Conservation (phyloP, 1,284 basidiomycete genomes). For the Gymnopus androsaceus region DNA sequence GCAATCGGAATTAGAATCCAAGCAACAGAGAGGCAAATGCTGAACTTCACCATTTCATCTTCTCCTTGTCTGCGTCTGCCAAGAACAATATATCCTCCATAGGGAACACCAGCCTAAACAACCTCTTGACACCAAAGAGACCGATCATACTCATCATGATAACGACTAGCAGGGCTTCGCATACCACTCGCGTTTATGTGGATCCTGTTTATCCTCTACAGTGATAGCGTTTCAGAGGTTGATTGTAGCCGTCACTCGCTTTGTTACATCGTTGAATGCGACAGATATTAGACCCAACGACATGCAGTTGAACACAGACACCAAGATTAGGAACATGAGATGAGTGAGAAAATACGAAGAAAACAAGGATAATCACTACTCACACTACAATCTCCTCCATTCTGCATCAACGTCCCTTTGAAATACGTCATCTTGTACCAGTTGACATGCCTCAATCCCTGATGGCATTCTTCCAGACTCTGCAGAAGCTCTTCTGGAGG, state of each 20-base stretch:
- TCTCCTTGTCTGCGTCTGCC: slow-evolving; percentile 89
- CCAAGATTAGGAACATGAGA: slow-evolving; percentile 65
- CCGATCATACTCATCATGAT: slow-evolving; percentile 70
- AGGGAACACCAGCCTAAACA: slow-evolving; percentile 85
- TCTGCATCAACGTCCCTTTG: slow-evolving; percentile 92
- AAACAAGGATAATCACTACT: slow-evolving; percentile 32
- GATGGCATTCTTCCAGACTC: slow-evolving; percentile 88
- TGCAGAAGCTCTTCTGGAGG: slow-evolving; percentile 79
- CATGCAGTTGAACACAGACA: slow-evolving; percentile 83
- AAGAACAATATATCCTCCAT: slow-evolving; percentile 87
- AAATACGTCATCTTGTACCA: slow-evolving; percentile 94
- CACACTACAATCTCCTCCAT: slow-evolving; percentile 90
- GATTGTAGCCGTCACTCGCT: slow-evolving; percentile 87
- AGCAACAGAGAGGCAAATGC: slow-evolving; percentile 18
- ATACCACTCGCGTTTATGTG: slow-evolving; percentile 33
- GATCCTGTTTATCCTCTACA: slow-evolving; percentile 76
- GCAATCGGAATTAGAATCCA: slow-evolving; percentile 7
- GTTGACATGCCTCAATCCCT: too few species aligned
- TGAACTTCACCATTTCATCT: slow-evolving; percentile 73
- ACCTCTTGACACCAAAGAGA: slow-evolving; percentile 76
- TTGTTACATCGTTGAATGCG: slow-evolving; percentile 94
- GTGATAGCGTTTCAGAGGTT: slow-evolving; percentile 85
- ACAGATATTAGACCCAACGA: slow-evolving; percentile 87
- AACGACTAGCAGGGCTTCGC: slow-evolving; percentile 45
- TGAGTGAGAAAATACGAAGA: neutral